These are phyloP conservation scores for Penicillium robsamsonii DNA, from an alignment of 495 filamentous ascomycete species.

Conservation along the genomic window DNA sequence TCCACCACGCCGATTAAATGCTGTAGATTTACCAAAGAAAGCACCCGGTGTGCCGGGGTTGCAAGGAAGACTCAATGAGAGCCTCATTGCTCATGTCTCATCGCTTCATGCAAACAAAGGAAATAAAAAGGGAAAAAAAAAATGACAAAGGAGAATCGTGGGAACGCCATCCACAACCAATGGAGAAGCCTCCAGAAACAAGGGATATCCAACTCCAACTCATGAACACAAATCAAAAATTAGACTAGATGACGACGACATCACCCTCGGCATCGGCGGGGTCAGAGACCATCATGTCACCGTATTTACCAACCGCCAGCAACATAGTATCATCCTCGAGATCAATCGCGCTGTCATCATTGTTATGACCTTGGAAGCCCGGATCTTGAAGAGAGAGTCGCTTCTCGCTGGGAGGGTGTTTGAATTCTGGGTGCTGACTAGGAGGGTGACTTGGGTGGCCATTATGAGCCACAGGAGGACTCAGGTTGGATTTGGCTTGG, in stretches of 20 bases:
- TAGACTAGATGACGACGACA: constrained; percentile 45
- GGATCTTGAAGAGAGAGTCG: constrained; percentile 30
- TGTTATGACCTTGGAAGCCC: constrained; percentile 38
- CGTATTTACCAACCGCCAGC: constrained; percentile 50
- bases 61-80: constrained; percentile 16
- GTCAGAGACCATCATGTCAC: constrained; percentile 49
- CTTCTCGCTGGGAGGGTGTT: constrained; percentile 22
- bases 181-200: constrained; percentile 20
- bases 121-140: not conserved
- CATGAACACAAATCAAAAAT: constrained; percentile 21
- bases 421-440: constrained; percentile 20
- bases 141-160: constrained; percentile 20
- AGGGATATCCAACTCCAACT: constrained; percentile 25
- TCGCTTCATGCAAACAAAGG: constrained; percentile 28
- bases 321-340: constrained; percentile 48
- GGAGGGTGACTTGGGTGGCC: constrained; percentile 16
- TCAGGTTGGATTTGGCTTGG: constrained; percentile 11
- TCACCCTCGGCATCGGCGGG: constrained; percentile 51
- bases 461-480: constrained; percentile 9
- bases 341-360: constrained; percentile 50
- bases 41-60: constrained; percentile 2
- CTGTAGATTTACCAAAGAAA: constrained; percentile 23
- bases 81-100: constrained; percentile 30
- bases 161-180: constrained; percentile 22
- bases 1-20: constrained; percentile 33